A percentile compares a stretch with the other conserved stretches of the same genome.
These are phyloP conservation scores for Neonectria magnoliae DNA, from an alignment of 2,329 filamentous ascomycete species.

Conservation along the genomic window DNA sequence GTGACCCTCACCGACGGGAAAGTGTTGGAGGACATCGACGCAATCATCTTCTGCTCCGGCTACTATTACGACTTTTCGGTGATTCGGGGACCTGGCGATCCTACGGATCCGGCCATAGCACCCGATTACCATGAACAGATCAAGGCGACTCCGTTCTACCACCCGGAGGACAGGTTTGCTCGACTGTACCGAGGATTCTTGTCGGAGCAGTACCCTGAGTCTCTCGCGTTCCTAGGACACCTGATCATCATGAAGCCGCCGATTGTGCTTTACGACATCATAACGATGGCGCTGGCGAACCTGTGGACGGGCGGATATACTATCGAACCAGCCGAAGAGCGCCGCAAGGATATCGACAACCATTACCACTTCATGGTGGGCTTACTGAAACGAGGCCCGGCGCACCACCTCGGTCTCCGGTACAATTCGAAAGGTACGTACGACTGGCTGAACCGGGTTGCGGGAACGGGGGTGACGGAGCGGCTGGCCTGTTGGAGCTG, in stretches of 20 bases:
- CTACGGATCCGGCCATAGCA: slow-evolving; percentile 39
- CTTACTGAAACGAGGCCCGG: slow-evolving; percentile 37
- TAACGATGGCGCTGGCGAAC: slow-evolving; percentile 44
- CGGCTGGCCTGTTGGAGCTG: slow-evolving; percentile 51
- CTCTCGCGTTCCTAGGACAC: slow-evolving; percentile 44
- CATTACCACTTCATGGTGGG: slow-evolving; percentile 40
- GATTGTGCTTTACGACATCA: slow-evolving; percentile 43
- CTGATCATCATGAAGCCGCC: slow-evolving; percentile 39
- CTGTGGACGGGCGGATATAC: slow-evolving; percentile 42
- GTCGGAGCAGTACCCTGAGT: slow-evolving; percentile 47
- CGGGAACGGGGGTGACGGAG: slow-evolving; percentile 54
- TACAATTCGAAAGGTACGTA: slow-evolving; percentile 37
- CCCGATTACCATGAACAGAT: slow-evolving; percentile 41
- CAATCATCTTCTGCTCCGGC: slow-evolving; percentile 47
- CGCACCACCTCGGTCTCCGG: slow-evolving; percentile 41
- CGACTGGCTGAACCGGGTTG: slow-evolving; percentile 52
- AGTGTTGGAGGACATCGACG: slow-evolving; percentile 46
- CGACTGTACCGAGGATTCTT: slow-evolving; percentile 45
- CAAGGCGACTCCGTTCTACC: slow-evolving; percentile 33
- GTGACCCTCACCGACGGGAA: slow-evolving; percentile 44
- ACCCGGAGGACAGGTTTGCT: slow-evolving; percentile 38
- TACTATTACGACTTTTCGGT: slow-evolving; percentile 46
- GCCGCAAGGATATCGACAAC: slow-evolving; percentile 41
- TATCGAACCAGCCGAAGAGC: slow-evolving; percentile 34
- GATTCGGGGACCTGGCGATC: slow-evolving; percentile 42